Evolutionary conservation across 192 early-diverging fungal genomes (phyloP), one percentile per base, ranked within the genome.

Genomic region (Funneliformis mosseae): DNA sequence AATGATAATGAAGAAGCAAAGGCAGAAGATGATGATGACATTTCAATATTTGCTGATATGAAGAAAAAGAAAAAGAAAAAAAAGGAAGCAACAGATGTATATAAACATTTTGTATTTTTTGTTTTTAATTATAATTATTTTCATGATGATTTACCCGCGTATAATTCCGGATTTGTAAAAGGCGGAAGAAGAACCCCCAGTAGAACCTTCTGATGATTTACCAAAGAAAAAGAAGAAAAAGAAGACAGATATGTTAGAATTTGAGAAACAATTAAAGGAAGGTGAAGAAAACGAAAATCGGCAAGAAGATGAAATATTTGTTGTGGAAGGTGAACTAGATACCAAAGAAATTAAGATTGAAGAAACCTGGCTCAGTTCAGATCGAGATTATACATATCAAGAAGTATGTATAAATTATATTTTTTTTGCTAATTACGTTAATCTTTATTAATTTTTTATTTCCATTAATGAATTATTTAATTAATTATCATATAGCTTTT

Each of bases 321-420:
- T 79, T 38, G 80, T 77, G 27, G 87, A 86, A 16, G 82, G 77
- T 60, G 82, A 88, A 70, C 85, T 88, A n/a, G 89, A 85, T 8
- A 84, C 83, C 10, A 81, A 76, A 50, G 79, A 82, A 60, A 74
- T 78, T n/a, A 73, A 83, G 5, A 75, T 86, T 21, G 90, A 88
- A 74, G 95, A 95, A 80, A 82, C 93, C n/a, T 99, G 98, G 98
- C 82, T 96, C 27, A 93, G 90, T 74, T 89, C 92, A 33, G 94
- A 95, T 88, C 90, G 97, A 41, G 97, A 99, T 85, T 98, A 99
- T 88, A 92, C 93, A 12, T 99, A 99, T 84, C 80, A 88, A 27
- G 98, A 97, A 87, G 93, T 94, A 87, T 76, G 80, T 64, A 18
- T n/a, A n/a, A n/a, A n/a, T 41, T 2, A 23, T 59, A 9, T 55